Percentiles rank a stretch among this genome's conserved stretches.
These are phyloP conservation scores for Fusarium hainanense DNA, from an alignment of 2,329 filamentous ascomycete species.

Conservation along the genomic window DNA sequence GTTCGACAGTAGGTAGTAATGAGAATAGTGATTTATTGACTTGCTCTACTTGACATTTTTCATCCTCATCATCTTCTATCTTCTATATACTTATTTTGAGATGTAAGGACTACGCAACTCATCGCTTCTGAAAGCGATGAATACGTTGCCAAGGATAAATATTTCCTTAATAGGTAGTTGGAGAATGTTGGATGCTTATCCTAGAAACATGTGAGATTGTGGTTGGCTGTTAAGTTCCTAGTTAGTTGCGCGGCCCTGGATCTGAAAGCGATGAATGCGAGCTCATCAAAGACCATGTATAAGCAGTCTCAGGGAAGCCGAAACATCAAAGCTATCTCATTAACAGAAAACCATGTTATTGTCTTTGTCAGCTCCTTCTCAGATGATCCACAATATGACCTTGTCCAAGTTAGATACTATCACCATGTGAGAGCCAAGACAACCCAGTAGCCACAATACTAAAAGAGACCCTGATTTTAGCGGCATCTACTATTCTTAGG, in stretches of 20 bases:
- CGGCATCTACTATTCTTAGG: conserved; percentile 1
- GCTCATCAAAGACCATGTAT: conserved; percentile 2
- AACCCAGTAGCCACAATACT: background rate
- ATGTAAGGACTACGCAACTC: conserved; percentile 15
- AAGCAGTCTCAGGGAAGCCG: conserved; percentile 19
- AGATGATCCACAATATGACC: background rate
- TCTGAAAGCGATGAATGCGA: conserved; percentile 37
- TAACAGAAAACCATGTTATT: background rate
- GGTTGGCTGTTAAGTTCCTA: conserved; percentile 4
- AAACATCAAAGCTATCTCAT: background rate
- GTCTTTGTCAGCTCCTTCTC: background rate
- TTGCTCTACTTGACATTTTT: background rate
- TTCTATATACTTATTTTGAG: conserved; percentile 12
- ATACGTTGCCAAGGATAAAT: conserved; percentile 11
- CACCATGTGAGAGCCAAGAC: conserved; percentile 1
- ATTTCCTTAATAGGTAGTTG: background rate
- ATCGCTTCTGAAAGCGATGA: conserved; percentile 34
- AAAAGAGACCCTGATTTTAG: conserved; percentile 11
- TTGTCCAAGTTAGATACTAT: background rate
- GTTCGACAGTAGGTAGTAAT: background rate
- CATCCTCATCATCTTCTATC: background rate
- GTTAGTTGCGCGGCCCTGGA: background rate
- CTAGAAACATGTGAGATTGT: background rate
- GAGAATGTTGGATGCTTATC: background rate
- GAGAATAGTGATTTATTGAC: background rate